phyloP scores from a whole-genome alignment of 805 yeast species.

The Starmera pachycereana region DNA sequence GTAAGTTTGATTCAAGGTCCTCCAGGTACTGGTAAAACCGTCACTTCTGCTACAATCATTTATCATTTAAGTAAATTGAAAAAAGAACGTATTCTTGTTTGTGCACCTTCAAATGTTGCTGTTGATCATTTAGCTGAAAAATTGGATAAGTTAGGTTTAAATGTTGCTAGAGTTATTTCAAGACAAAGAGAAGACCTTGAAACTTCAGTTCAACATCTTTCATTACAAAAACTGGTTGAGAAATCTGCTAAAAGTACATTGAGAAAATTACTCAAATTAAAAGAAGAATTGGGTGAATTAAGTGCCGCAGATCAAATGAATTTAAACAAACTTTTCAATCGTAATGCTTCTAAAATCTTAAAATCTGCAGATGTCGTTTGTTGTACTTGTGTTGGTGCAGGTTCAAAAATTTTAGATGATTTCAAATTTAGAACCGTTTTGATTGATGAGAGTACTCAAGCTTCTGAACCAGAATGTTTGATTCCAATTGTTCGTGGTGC shows the following conservation, averaged over 20 bases:
- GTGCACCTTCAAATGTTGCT: conserved; percentile 95
- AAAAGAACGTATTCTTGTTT: conserved; percentile 62
- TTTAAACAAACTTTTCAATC: conserved; percentile 30
- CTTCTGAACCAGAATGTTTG: conserved; percentile 84
- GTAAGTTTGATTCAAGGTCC: conserved; percentile 87
- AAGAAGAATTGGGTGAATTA: conserved; percentile 61
- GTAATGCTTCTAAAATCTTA: conserved; percentile 40
- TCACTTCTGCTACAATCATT: conserved; percentile 81
- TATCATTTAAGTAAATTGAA: conserved; percentile 59
- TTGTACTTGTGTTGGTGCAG: conserved; percentile 90
- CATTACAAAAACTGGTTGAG: conserved; percentile 45
- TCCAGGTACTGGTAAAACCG: conserved; percentile 95
- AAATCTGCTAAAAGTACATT: conserved; percentile 43
- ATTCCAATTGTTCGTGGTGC: conserved; percentile 88
- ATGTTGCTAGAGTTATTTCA: conserved; percentile 71
- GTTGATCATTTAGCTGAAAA: conserved; percentile 83
- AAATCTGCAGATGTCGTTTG: conserved; percentile 68
- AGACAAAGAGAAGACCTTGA: conserved; percentile 75
- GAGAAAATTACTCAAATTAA: conserved; percentile 45
- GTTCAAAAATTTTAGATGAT: conserved; percentile 50
- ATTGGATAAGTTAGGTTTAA: conserved; percentile 57
- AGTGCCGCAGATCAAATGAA: conserved; percentile 40
- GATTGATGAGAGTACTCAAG: conserved; percentile 91
- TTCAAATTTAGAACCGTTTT: conserved; percentile 66
- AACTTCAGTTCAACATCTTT: conserved; percentile 43